Conservation (phyloP, 2,329 filamentous ascomycete species). For the Cytospora chrysosperma region DNA sequence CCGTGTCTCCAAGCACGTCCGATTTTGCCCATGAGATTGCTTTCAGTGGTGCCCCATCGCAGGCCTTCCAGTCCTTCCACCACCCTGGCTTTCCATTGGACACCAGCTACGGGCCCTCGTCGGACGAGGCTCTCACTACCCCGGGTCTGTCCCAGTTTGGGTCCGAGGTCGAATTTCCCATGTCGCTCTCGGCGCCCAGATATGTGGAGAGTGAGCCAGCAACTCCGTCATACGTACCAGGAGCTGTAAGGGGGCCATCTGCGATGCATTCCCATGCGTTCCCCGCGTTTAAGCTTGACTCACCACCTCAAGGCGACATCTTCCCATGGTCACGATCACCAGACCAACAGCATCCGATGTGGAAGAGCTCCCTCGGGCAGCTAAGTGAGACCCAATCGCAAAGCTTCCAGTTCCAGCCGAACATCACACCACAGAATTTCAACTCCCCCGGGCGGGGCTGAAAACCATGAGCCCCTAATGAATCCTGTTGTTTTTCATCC, state of each 20-base stretch:
- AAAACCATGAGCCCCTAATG: neutral
- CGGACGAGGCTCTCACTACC: slow-evolving; percentile 51
- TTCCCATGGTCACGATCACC: slow-evolving; percentile 32
- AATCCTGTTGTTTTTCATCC: neutral
- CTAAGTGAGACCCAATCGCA: slow-evolving; percentile 36
- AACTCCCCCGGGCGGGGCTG: slow-evolving; percentile 24
- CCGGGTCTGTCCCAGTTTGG: slow-evolving; percentile 47
- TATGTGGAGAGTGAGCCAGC: slow-evolving; percentile 52
- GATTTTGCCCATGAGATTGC: slow-evolving; percentile 38
- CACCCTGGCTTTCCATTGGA: slow-evolving; percentile 32
- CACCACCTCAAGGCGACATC: slow-evolving; percentile 43
- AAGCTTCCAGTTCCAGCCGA: slow-evolving; percentile 47
- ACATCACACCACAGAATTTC: slow-evolving; percentile 46
- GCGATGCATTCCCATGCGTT: slow-evolving; percentile 31
- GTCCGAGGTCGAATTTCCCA: slow-evolving; percentile 45
- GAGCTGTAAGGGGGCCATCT: slow-evolving; percentile 43
- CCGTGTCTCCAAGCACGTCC: slow-evolving; percentile 38
- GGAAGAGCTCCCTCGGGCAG: slow-evolving; percentile 18
- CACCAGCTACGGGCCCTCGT: slow-evolving; percentile 35
- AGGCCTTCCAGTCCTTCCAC: slow-evolving; percentile 28
- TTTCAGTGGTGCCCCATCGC: slow-evolving; percentile 17
- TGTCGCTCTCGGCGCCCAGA: slow-evolving; percentile 40
- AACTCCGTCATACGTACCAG: slow-evolving; percentile 46
- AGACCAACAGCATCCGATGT: slow-evolving; percentile 15
- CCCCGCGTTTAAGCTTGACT: slow-evolving; percentile 49